Evolutionary conservation across 1,284 basidiomycete genomes (phyloP).

Genomic region (Puccinia triticina): DNA sequence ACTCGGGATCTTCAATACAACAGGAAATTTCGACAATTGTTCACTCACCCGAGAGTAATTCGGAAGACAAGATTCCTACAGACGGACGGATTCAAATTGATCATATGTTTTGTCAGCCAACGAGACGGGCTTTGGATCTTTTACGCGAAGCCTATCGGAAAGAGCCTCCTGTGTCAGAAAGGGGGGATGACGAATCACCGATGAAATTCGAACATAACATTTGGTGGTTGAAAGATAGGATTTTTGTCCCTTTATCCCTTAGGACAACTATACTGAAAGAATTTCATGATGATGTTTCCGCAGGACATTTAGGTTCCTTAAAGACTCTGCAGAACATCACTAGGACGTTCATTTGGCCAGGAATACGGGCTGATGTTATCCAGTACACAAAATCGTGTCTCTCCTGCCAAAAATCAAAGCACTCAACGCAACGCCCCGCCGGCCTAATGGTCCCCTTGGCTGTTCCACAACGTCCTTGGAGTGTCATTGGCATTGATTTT

Average conservation of each 20-base stretch:
- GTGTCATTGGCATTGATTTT: slow-evolving; percentile 63
- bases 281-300: neutral
- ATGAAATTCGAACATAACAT: neutral
- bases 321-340: neutral
- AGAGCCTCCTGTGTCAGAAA: too few relatives aligned
- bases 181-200: too few relatives aligned
- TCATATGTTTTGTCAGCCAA: too few relatives aligned
- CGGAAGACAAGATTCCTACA: too few relatives aligned
- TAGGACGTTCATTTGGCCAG: too few relatives aligned
- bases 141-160: too few relatives aligned
- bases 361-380: neutral
- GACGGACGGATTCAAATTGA: too few relatives aligned
- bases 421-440: neutral
- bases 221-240: neutral
- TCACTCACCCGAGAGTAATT: too few relatives aligned
- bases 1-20: too few relatives aligned
- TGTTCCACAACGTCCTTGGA: slow-evolving; percentile 60
- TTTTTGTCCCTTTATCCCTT: neutral
- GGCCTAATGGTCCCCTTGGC: slow-evolving; percentile 62
- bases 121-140: too few relatives aligned
- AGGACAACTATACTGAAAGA: neutral
- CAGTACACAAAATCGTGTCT: neutral
- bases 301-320: neutral
- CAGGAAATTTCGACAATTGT: too few relatives aligned
- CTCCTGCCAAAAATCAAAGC: slow-evolving; percentile 19